Percentiles rank a stretch among this genome's conserved stretches.
Evolutionary conservation across 2,329 filamentous ascomycete genomes (phyloP).

Genomic region (Aspergillus texensis): DNA sequence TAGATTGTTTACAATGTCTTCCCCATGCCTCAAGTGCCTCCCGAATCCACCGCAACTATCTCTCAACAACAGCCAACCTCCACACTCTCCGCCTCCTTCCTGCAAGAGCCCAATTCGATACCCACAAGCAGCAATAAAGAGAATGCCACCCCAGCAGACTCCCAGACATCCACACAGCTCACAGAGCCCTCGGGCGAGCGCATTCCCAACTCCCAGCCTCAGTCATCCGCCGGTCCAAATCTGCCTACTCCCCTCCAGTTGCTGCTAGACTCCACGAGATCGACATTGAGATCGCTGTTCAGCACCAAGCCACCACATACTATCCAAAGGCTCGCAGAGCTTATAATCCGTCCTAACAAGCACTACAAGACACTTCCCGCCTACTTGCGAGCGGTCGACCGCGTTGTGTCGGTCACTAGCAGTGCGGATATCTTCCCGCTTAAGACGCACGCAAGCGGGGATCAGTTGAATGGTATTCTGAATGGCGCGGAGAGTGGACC

Average conservation of each 20-base stretch:
- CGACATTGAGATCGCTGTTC: slow-evolving; percentile 69
- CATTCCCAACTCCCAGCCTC: slow-evolving; percentile 46
- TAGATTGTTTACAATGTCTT: slow-evolving; percentile 79
- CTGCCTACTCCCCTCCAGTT: slow-evolving; percentile 67
- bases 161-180: slow-evolving; percentile 40
- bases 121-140: slow-evolving; percentile 42
- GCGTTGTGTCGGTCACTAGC: slow-evolving; percentile 87
- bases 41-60: slow-evolving; percentile 41
- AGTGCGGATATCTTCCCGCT: slow-evolving; percentile 80
- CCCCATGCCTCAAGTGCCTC: slow-evolving; percentile 64
- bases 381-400: slow-evolving; percentile 88
- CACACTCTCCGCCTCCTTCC: slow-evolving; percentile 26
- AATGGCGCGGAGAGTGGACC: slow-evolving; percentile 41
- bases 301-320: slow-evolving; percentile 80
- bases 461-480: slow-evolving; percentile 59
- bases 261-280: slow-evolving; percentile 62
- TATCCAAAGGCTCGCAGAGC: slow-evolving; percentile 86
- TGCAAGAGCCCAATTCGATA: slow-evolving; percentile 31
- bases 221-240: slow-evolving; percentile 48
- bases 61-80: slow-evolving; percentile 24
- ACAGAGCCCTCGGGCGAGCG: slow-evolving; percentile 44
- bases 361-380: slow-evolving; percentile 82
- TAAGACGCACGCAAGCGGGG: slow-evolving; percentile 38
- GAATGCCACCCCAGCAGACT: slow-evolving; percentile 33
- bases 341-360: slow-evolving; percentile 72